Base-by-base conservation (phyloP, 2,329 filamentous ascomycete genomes). In the Diaporthe longicolla region DNA sequence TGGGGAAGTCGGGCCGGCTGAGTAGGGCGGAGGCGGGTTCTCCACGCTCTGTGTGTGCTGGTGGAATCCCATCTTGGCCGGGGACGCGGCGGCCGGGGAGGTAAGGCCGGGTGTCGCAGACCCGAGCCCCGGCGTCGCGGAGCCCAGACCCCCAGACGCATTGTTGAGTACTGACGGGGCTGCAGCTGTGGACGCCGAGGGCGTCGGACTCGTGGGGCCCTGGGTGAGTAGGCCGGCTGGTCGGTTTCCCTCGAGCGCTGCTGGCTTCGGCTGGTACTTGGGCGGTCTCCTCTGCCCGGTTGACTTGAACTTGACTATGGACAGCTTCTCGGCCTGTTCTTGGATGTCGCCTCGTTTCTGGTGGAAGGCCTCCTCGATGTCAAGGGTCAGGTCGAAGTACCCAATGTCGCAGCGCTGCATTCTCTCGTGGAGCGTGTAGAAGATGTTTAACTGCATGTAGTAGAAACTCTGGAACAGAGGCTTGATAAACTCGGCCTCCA, bases 361-460 rank as follows among this genome's bases (percentile, higher is more conserved):
- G 79, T 94, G 88, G 82, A 97, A 99, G 17, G 95, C 95, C 77
- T 96, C 96, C 82, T 98, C 95, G 57, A 99, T 93, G 80, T 97
- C 95, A 43, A 94, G 89, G 1, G 93, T 94, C 69, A 99, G 89
- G 83, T 99, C 94, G 83, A 99, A 99, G 85, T 99, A 99, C 76
- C 95, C 95, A 81, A 99, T 99, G 81, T 98, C 95, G 82, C 97
- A 95, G 78, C 90, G 92, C 85, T 99, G 97, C 97, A 99, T 99
- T 85, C 93, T 95, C 84, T 98, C 96, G 83, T 99, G 97, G 71
- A 99, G 88, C 0, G 97, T 99, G 85, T 99, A 99, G 84, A 98
- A 99, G 77, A 99, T 94, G 84, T 99, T 99, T 77, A 99, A 90
- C 84, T 99, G 97, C 97, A 99, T 99, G 87, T 98, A 99, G 86